phyloP scores from a whole-genome alignment of 2,329 filamentous ascomycete genomes.

The Botryosphaeria dothidea region DNA sequence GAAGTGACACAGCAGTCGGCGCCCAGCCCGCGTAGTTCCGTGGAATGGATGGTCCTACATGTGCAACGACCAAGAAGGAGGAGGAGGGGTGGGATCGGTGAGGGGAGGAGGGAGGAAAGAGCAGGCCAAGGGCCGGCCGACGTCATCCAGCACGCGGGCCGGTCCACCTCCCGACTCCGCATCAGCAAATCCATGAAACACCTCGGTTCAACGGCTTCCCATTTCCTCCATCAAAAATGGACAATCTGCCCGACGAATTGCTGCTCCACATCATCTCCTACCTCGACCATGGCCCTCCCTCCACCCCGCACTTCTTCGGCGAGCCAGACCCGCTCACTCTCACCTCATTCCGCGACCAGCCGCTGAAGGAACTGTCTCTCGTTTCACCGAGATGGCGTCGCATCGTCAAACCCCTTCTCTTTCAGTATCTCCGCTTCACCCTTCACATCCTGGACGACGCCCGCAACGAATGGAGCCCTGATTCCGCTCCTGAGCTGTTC shows the following conservation, averaged over 20 bases:
- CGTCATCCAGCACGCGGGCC: not conserved
- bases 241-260: slow-evolving; percentile 38
- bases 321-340: slow-evolving; percentile 32
- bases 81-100: not conserved
- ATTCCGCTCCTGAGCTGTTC: not conserved
- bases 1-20: not conserved
- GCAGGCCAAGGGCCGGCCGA: not conserved
- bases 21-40: too few relatives aligned
- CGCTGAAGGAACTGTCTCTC: slow-evolving; percentile 31
- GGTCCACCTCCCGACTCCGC: slow-evolving; percentile 6
- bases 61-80: not conserved
- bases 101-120: not conserved
- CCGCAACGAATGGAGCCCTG: not conserved
- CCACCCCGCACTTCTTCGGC: slow-evolving; percentile 32
- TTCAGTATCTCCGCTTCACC: slow-evolving; percentile 30
- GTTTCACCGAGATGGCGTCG: slow-evolving; percentile 36
- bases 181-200: not conserved
- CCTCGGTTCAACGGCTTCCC: not conserved
- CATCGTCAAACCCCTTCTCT: slow-evolving; percentile 34
- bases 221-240: slow-evolving; percentile 23
- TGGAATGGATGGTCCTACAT: too few relatives aligned
- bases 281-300: slow-evolving; percentile 34
- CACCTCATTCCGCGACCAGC: not conserved
- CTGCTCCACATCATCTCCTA: slow-evolving; percentile 35
- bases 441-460: not conserved